Evolutionary conservation across 1,139 yeast species (phyloP), one percentile per base, ranked within the genome.

Genomic region (Magnusiomyces fungicola): DNA sequence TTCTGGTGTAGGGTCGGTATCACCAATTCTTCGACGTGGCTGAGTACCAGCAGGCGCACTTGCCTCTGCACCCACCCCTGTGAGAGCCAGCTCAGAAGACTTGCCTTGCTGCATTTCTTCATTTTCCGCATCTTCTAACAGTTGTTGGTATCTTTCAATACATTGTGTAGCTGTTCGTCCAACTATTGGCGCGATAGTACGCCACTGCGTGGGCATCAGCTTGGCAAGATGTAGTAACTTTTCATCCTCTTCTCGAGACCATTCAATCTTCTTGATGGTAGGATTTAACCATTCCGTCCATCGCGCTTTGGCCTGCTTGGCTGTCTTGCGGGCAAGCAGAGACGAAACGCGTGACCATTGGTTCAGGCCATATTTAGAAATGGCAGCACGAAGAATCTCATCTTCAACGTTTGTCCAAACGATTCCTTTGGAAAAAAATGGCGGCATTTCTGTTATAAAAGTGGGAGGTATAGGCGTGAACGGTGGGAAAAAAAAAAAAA

Each of bases 261-360:
- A 92, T 40, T 75, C 81, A 0, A 68, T 55, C 56, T 80, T 80
- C 58, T 76, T 72, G 48, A 89, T 74, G 4, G 73, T 67, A 0
- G 98, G 97, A 62, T 82, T 84, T 41, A 92, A 69, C 79, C 85
- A 89, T 62, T 92, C 97, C 51, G 74, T 75, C 98, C 98, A 92
- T 57, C 98, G 70, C 1, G 95, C 88, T 59, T 89, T 88, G 55
- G 95, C 94, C 65, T 92, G 97, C 61, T 82, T 82, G 14, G 97
- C 95, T 3, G 89, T 81, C 66, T 90, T 92, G 62, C 84, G 81
- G 14, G 89, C 84, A 38, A 92, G 69, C 49, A 92, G 71, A 0
- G 97, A 88, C 2, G 96, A 86, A 3, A 92, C 94, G 47, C 97
- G 78, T 6, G 92, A 79, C 98, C 98, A 92, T 62, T 92, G 96